Conservation (phyloP, 2,329 filamentous ascomycete genomes). For the Kalmusia sp. region DNA sequence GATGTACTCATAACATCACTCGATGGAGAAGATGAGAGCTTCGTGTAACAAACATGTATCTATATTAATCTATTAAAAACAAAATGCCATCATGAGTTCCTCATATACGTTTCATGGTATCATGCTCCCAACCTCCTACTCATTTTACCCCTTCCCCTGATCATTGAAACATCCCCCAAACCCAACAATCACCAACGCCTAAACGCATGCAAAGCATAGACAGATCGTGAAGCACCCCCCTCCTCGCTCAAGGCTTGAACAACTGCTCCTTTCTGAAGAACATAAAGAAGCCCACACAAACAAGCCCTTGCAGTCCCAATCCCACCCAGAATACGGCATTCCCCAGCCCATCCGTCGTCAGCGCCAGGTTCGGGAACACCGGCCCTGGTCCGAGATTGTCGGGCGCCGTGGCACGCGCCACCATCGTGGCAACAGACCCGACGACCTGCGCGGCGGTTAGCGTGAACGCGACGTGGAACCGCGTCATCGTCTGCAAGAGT, state of each 20-base stretch:
- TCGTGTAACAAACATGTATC: too few species aligned
- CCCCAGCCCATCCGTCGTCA: slow-evolving; percentile 55
- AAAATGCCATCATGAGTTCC: too few species aligned
- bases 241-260: slow-evolving; percentile 57
- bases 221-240: background rate
- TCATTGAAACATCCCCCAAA: too few species aligned
- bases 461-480: slow-evolving; percentile 69
- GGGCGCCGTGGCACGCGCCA: slow-evolving; percentile 66
- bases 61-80: too few species aligned
- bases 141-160: too few species aligned
- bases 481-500: slow-evolving; percentile 68
- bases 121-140: too few species aligned
- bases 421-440: slow-evolving; percentile 68
- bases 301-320: slow-evolving; percentile 62
- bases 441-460: slow-evolving; percentile 68
- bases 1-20: too few species aligned
- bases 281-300: slow-evolving; percentile 64
- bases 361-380: slow-evolving; percentile 68
- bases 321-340: slow-evolving; percentile 65
- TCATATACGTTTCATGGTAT: too few species aligned
- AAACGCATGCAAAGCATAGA: too few species aligned
- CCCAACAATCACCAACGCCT: too few species aligned
- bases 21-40: too few species aligned
- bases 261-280: slow-evolving; percentile 67
- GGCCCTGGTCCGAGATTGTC: slow-evolving; percentile 67